phyloP scores from a whole-genome alignment of 306 rosid species.

The Arachis hypogaea region DNA sequence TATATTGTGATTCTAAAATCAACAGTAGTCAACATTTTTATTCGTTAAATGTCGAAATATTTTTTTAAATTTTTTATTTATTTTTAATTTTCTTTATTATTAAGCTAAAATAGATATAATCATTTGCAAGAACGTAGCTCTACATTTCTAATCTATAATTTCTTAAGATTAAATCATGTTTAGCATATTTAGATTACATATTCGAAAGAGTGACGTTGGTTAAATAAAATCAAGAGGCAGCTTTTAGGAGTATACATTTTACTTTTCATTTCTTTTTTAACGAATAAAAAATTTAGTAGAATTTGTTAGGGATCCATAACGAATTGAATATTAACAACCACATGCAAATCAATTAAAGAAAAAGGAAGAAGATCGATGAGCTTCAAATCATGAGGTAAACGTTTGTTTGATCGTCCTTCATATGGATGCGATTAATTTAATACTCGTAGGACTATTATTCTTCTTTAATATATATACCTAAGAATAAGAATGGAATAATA shows the following conservation, averaged over 20 bases:
- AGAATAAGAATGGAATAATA: slow-evolving; percentile 42
- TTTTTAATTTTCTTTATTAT: too few relatives aligned
- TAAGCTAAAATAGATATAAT: too few relatives aligned
- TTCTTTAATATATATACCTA: neutral
- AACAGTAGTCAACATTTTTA: too few relatives aligned
- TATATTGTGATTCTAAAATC: too few relatives aligned
- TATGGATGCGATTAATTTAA: slow-evolving; percentile 43
- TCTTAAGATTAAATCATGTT: too few relatives aligned
- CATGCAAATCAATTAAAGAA: neutral
- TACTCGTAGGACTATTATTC: slow-evolving; percentile 22
- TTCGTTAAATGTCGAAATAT: too few relatives aligned
- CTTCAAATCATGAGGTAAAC: slow-evolving; percentile 33
- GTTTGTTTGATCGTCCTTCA: slow-evolving; percentile 32
- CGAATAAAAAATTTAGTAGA: neutral
- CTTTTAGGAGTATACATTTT: slow-evolving; percentile 4
- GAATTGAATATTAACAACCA: neutral
- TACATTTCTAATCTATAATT: too few relatives aligned
- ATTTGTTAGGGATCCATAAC: slow-evolving; percentile 12
- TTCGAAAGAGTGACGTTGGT: too few relatives aligned
- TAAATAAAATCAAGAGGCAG: too few relatives aligned
- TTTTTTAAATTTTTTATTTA: too few relatives aligned
- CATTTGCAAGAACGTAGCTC: too few relatives aligned
- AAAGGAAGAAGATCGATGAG: neutral
- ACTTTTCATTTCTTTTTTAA: neutral
- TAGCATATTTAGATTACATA: too few relatives aligned